Conservation (phyloP, 2,329 filamentous ascomycete genomes). For the Emericellopsis cladophorae region DNA sequence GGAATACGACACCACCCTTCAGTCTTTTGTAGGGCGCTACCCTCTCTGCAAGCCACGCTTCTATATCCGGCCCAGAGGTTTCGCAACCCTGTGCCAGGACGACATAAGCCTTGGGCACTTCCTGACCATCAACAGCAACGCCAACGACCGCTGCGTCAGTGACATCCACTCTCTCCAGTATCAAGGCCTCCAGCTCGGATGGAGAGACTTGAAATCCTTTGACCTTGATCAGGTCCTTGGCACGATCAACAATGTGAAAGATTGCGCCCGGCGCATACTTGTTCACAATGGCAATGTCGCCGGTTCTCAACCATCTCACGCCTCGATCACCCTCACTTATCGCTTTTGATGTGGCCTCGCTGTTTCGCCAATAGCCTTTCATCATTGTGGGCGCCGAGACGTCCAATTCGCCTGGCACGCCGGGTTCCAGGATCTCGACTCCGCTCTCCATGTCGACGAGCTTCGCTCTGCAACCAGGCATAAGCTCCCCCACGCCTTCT, state of each 20-base stretch:
- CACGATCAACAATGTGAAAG: conserved; percentile 58
- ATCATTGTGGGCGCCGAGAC: conserved; percentile 60
- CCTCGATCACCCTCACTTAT: conserved; percentile 30
- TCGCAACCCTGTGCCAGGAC: conserved; percentile 15
- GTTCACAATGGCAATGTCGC: conserved; percentile 46
- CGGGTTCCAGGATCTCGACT: conserved; percentile 1
- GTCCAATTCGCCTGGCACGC: conserved; percentile 54
- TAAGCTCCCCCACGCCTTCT: conserved; percentile 2
- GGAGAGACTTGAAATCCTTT: conserved; percentile 47
- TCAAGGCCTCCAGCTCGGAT: conserved; percentile 29
- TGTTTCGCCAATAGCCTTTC: conserved; percentile 65
- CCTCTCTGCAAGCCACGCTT: conserved; percentile 48
- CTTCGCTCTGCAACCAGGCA: conserved; percentile 2
- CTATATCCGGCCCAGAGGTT: conserved; percentile 30
- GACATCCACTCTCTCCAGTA: conserved; percentile 27
- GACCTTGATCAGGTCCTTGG: conserved; percentile 53
- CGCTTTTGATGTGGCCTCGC: conserved; percentile 51
- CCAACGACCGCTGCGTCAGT: conserved; percentile 55
- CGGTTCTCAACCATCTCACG: conserved; percentile 59
- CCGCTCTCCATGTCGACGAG: neutral
- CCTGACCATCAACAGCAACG: conserved; percentile 38
- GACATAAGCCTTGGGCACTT: conserved; percentile 51
- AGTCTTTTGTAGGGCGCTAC: conserved; percentile 56
- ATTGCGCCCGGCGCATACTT: conserved; percentile 29
- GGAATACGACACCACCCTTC: conserved; percentile 56